These are phyloP conservation scores for Chloris gayana DNA, from an alignment of 176 grass and related monocot genomes.

Conservation along the genomic window DNA sequence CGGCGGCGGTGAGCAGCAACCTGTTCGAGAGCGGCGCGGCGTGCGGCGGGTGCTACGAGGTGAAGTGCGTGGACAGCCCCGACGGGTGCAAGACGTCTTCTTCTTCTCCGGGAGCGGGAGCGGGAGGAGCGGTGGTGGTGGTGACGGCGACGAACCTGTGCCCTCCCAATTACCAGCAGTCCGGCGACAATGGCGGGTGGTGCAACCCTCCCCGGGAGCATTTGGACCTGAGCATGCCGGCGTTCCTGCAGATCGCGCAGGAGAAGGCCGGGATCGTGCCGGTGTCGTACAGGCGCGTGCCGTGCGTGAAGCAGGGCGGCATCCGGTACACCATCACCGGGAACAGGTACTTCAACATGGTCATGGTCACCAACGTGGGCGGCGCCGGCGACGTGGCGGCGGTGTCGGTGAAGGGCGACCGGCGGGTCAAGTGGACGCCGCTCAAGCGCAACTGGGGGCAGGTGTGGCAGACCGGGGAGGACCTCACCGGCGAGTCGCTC, in stretches of 20 bases:
- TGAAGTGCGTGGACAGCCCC: slow-evolving; percentile 63
- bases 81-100: slow-evolving; percentile 50
- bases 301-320: slow-evolving; percentile 57
- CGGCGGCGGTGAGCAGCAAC: slow-evolving; percentile 68
- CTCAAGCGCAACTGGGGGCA: slow-evolving; percentile 74
- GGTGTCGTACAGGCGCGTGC: slow-evolving; percentile 58
- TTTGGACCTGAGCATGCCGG: slow-evolving; percentile 71
- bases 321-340: slow-evolving; percentile 69
- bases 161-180: slow-evolving; percentile 42
- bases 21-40: slow-evolving; percentile 58
- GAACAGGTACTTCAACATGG: slow-evolving; percentile 78
- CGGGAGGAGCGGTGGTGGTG: slow-evolving; percentile 7
- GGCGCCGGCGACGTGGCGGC: slow-evolving; percentile 67
- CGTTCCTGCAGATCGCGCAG: slow-evolving; percentile 70
- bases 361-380: slow-evolving; percentile 60
- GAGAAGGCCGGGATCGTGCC: slow-evolving; percentile 79
- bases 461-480: slow-evolving; percentile 64
- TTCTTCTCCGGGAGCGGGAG: too few species aligned
- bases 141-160: slow-evolving; percentile 73
- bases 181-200: slow-evolving; percentile 59
- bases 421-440: slow-evolving; percentile 61
- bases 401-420: slow-evolving; percentile 63
- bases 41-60: slow-evolving; percentile 85
- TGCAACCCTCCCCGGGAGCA: slow-evolving; percentile 82
- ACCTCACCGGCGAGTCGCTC: slow-evolving; percentile 66